Base-by-base conservation (phyloP, 2,329 filamentous ascomycete species). In the Cladosporium phlei region DNA sequence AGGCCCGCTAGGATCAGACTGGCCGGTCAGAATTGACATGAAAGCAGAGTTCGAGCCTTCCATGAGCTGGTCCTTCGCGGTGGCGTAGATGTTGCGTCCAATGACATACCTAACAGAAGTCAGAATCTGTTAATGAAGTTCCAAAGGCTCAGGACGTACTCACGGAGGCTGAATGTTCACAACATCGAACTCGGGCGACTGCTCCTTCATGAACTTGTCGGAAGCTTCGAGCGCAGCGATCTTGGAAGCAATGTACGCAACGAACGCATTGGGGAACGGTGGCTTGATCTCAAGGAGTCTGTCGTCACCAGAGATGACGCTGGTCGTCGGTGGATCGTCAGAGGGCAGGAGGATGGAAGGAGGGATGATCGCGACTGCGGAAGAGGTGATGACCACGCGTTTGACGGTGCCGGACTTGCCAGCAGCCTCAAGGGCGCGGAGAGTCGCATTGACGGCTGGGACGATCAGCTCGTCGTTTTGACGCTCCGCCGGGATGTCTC, bases 361-460 rank as follows among this genome's bases (percentile, higher is more conserved):
- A n/a, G 40, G 32, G 6, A 45, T 21, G 22, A 43, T 33, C 10
- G 46, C 38, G 22, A 43, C 46, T 7, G 30, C 11, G 12, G 46
- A 42, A 5, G 38, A 42, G 5, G 70, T 72, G 38, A 74, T 67
- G 16, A 72, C 64, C 5, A 73, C 54, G 7, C 65, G 62, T 44
- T 64, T 59, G 16, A 74, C 58, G 0, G 55, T 60, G 1, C 56
- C 48, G 2, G 48, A 48, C 37, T 65, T 65, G 17, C 57, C 38
- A 2, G 69, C 69, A 0, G 68, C 60, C 19, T 65, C 50, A 1
- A 73, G 57, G 5, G 72, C 63, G 5, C 58, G 55, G 2, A 60
- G 34, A 0, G 66, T 70, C n/a, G 65, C 66, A 27, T 62, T 59
- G 24, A 71, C 54, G 2, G 56, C 56, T 1, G 57, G 55, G 3